A percentile compares a stretch with the other conserved stretches of the same genome.
These are phyloP conservation scores for Trichoderma sp. DNA, from an alignment of 2,329 filamentous ascomycete species.

Conservation along the genomic window DNA sequence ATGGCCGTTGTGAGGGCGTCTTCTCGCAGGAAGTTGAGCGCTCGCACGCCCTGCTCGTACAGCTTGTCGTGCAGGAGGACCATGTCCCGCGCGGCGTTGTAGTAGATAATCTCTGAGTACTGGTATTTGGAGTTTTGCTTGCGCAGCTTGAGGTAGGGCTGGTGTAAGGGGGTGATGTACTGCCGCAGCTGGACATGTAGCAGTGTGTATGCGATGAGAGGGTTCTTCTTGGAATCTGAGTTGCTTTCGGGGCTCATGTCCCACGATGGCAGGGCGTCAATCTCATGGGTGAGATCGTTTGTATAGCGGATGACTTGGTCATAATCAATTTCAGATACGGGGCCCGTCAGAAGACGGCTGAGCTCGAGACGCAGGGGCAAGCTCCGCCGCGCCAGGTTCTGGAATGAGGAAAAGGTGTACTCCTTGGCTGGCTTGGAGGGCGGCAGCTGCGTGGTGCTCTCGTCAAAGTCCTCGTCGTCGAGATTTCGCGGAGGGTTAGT, in stretches of 20 bases:
- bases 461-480: slow-evolving; percentile 60
- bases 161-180: slow-evolving; percentile 64
- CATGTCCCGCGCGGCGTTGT: slow-evolving; percentile 63
- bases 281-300: slow-evolving; percentile 62
- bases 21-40: slow-evolving; percentile 62
- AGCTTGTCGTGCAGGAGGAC: slow-evolving; percentile 64
- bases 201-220: slow-evolving; percentile 61
- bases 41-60: slow-evolving; percentile 60
- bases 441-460: slow-evolving; percentile 54
- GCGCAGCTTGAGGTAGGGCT: slow-evolving; percentile 62
- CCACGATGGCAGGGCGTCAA: slow-evolving; percentile 62
- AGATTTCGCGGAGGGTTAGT: slow-evolving; percentile 59
- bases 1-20: slow-evolving; percentile 62
- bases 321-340: slow-evolving; percentile 59
- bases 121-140: slow-evolving; percentile 64
- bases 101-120: slow-evolving; percentile 65
- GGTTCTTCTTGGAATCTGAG: slow-evolving; percentile 51
- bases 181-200: slow-evolving; percentile 63
- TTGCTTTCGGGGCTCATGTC: slow-evolving; percentile 43
- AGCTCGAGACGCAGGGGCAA: slow-evolving; percentile 59
- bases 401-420: slow-evolving; percentile 63
- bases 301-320: slow-evolving; percentile 64
- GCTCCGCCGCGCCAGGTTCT: slow-evolving; percentile 59
- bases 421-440: slow-evolving; percentile 54
- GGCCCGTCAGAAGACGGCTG: slow-evolving; percentile 58